These are phyloP conservation scores for Colletotrichum melonis DNA, from an alignment of 2,329 filamentous ascomycete genomes.

Conservation along the genomic window DNA sequence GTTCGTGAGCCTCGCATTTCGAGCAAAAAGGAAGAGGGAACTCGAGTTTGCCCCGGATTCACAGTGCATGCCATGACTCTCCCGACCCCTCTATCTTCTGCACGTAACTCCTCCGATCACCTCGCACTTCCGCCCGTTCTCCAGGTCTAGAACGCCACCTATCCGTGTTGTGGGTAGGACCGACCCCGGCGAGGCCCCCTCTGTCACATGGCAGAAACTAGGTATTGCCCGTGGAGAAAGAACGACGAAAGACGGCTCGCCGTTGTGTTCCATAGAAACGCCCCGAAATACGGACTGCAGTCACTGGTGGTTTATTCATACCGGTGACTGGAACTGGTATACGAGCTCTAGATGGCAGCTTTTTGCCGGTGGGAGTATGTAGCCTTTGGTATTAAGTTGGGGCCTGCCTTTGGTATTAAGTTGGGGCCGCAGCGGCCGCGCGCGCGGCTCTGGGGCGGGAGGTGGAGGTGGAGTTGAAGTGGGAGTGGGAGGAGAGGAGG, in stretches of 20 bases:
- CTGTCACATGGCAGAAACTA: background rate
- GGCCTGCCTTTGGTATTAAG: background rate
- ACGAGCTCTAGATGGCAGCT: background rate
- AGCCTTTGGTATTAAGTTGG: background rate
- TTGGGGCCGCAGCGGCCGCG: background rate
- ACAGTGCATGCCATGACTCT: background rate
- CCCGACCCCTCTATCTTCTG: background rate
- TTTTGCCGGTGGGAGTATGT: background rate
- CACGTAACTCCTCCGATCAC: background rate
- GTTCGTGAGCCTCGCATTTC: background rate
- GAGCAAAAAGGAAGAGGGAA: background rate
- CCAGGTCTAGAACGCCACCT: background rate
- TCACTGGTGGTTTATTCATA: too few species aligned
- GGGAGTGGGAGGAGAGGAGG: background rate
- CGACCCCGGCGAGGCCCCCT: background rate
- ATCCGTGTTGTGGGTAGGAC: background rate
- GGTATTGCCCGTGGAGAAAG: background rate
- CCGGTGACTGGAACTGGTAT: background rate
- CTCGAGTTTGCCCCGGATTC: background rate
- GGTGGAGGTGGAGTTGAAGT: too few species aligned
- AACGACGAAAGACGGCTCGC: background rate
- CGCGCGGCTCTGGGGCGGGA: background rate
- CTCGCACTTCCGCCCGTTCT: background rate
- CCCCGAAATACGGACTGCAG: background rate
- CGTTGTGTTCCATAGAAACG: background rate